Conservation (phyloP, 768 basidiomycete species). For the Tulasnella sp. region DNA sequence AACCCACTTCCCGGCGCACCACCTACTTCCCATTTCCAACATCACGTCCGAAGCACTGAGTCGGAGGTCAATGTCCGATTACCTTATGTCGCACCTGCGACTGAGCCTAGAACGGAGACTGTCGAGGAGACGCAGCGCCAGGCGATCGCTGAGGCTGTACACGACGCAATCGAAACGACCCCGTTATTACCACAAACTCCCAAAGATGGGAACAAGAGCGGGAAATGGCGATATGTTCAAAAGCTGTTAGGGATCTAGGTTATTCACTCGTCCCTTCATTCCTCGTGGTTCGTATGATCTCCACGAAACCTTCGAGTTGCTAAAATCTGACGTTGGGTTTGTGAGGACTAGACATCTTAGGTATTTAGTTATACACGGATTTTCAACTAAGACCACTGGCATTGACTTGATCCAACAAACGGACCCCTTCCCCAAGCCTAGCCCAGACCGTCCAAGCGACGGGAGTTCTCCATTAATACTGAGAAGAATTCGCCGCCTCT, state of each 20-base stretch:
- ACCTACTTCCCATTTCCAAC: conserved; percentile 7
- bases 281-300: not conserved
- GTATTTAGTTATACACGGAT: too few species aligned
- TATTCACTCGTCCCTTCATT: not conserved
- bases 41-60: not conserved
- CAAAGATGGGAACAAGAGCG: not conserved
- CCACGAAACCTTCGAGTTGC: not conserved
- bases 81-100: not conserved
- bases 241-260: not conserved
- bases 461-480: too few species aligned
- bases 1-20: conserved; percentile 32
- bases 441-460: too few species aligned
- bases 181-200: not conserved
- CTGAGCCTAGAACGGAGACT: conserved; percentile 5
- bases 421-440: too few species aligned
- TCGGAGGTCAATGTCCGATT: not conserved
- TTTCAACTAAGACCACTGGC: too few species aligned
- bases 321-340: too few species aligned
- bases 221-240: not conserved
- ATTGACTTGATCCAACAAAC: too few species aligned
- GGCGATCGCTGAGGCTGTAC: not conserved
- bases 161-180: conserved; percentile 10
- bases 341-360: too few species aligned
- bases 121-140: conserved; percentile 1
- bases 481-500: too few species aligned